Percentiles rank a stretch among this genome's conserved stretches.
Evolutionary conservation across 441 rosid species (phyloP).

Genomic region (Syzygium syzygioides): DNA sequence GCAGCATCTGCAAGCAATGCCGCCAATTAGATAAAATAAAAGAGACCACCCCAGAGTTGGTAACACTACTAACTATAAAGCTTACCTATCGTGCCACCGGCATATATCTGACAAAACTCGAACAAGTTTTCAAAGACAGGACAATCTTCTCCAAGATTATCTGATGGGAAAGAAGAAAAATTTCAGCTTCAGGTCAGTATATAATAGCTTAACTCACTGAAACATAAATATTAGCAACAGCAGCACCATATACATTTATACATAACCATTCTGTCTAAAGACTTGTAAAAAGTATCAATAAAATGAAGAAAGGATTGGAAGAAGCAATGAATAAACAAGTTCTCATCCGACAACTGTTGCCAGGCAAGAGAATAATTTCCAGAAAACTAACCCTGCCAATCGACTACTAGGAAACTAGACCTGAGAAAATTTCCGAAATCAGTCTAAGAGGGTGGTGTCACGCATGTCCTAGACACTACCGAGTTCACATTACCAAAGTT

Average conservation of each 20-base stretch:
- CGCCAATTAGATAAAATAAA: slow-evolving; percentile 7
- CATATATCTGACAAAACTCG: slow-evolving; percentile 95
- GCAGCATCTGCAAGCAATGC: slow-evolving; percentile 63
- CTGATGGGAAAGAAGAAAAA: slow-evolving; percentile 30
- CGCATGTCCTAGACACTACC: neutral
- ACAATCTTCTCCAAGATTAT: slow-evolving; percentile 95
- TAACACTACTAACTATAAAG: neutral
- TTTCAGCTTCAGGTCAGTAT: neutral
- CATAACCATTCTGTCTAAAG: neutral
- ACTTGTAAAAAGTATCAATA: neutral
- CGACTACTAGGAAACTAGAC: neutral
- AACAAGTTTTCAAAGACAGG: slow-evolving; percentile 94
- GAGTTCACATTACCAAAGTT: neutral
- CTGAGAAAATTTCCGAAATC: neutral
- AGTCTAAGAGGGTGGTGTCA: neutral
- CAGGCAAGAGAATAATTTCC: neutral
- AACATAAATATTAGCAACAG: neutral
- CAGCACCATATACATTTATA: neutral
- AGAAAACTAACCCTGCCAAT: neutral
- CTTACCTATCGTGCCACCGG: slow-evolving; percentile 97
- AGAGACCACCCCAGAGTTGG: neutral
- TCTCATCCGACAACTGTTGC: neutral
- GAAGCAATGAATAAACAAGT: neutral
- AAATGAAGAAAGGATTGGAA: neutral
- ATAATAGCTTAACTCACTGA: neutral